Evolutionary conservation across 306 rosid species (phyloP).

Genomic region (Acmispon strigosus): DNA sequence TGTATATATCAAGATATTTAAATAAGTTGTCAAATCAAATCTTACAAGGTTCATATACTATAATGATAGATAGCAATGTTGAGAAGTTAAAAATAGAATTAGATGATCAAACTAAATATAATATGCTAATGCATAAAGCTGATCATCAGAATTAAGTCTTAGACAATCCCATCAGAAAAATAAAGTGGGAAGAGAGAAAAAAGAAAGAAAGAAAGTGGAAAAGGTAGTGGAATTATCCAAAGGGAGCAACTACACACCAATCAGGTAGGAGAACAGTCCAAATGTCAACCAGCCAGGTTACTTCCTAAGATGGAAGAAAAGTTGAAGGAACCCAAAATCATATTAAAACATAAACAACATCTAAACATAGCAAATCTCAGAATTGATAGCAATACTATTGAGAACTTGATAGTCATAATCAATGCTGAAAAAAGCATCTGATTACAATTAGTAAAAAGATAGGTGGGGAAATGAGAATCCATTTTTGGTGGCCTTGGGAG

Average conservation of each 20-base stretch:
- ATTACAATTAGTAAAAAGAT: conserved; percentile 40
- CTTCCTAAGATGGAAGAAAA: conserved; percentile 16
- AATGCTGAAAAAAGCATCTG: conserved; percentile 46
- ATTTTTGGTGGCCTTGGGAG: conserved; percentile 76
- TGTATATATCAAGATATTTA: conserved; percentile 1
- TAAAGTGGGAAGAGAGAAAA: background rate
- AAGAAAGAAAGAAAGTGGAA: conserved; percentile 15
- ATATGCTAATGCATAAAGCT: background rate
- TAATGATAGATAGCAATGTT: conserved; percentile 3
- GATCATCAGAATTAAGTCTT: conserved; percentile 12
- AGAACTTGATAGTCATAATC: conserved; percentile 24
- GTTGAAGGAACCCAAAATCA: conserved; percentile 13
- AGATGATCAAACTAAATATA: conserved; percentile 13
- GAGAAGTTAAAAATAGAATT: background rate
- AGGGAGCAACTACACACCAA: conserved; percentile 24
- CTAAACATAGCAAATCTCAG: conserved; percentile 36
- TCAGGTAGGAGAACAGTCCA: conserved; percentile 17
- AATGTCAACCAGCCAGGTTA: conserved; percentile 33
- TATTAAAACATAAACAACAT: conserved; percentile 26
- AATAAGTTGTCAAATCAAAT: conserved; percentile 15
- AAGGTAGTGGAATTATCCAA: conserved; percentile 24
- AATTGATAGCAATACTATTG: conserved; percentile 12
- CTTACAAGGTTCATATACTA: background rate
- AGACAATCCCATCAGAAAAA: conserved; percentile 8
- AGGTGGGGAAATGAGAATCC: conserved; percentile 84